phyloP scores from a whole-genome alignment of 352 stramenopile genomes.

The Aphanomyces euteiches region DNA sequence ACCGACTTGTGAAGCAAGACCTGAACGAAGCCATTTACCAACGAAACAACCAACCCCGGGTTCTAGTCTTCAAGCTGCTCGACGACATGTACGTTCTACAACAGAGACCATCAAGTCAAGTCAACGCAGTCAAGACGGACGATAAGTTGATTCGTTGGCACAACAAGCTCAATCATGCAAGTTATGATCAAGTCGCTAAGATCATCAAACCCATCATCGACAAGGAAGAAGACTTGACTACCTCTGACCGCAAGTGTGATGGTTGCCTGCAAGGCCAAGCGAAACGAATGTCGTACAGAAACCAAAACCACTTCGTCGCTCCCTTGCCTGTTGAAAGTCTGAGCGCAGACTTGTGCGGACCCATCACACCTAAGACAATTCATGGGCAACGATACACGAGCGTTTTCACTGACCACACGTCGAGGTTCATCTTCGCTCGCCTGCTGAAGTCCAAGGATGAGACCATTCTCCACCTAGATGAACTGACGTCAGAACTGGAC shows the following conservation, averaged over 20 bases:
- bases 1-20: too few species aligned
- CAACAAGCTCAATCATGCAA: slow-evolving; percentile 1
- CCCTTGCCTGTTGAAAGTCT: not conserved
- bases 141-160: not conserved
- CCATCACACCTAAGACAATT: not conserved
- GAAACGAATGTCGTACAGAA: not conserved
- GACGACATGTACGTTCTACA: not conserved
- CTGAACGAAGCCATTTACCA: too few species aligned
- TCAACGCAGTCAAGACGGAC: not conserved
- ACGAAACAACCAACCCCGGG: too few species aligned
- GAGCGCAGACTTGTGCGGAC: not conserved
- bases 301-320: not conserved
- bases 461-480: not conserved
- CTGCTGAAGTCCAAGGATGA: not conserved
- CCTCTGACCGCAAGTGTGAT: not conserved
- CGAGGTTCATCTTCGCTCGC: not conserved
- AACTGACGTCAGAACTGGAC: not conserved
- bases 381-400: not conserved
- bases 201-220: not conserved
- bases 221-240: too few species aligned
- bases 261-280: not conserved
- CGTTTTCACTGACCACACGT: not conserved
- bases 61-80: not conserved
- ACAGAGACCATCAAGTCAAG: too few species aligned
- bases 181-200: not conserved